These are phyloP conservation scores for Scutellaria galericulata DNA, from an alignment of 257 asterid genomes.

Conservation along the genomic window DNA sequence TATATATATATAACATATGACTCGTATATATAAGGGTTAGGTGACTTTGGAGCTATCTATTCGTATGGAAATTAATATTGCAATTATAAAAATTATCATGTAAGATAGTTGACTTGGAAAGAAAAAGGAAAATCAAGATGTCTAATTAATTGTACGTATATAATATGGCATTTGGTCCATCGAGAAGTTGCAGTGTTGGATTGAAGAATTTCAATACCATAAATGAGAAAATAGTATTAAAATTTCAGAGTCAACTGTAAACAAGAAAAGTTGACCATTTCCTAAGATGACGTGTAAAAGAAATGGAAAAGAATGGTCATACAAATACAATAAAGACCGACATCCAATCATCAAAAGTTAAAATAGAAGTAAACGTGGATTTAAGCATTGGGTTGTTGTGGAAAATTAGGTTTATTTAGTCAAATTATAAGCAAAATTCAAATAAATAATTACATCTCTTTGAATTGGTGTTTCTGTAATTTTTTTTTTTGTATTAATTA, in stretches of 20 bases:
- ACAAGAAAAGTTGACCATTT: constrained; percentile 15
- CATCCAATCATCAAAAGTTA: constrained; percentile 4
- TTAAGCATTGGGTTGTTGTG: constrained; percentile 23
- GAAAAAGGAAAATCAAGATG: no score
- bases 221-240: not conserved
- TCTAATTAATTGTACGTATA: no score
- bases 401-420: constrained; percentile 12
- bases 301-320: not conserved
- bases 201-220: not conserved
- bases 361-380: constrained; percentile 10
- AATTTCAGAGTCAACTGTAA: constrained; percentile 36
- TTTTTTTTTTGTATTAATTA: not conserved
- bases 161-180: no score
- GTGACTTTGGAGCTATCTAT: constrained; percentile 22
- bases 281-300: not conserved
- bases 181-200: not conserved
- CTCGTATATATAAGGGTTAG: no score
- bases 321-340: constrained; percentile 29
- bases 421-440: not conserved
- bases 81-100: no score
- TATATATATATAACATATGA: no score
- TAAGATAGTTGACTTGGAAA: no score
- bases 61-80: no score
- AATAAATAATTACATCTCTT: not conserved
- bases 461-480: no score